These are phyloP conservation scores for Talaromyces sp. DNA, from an alignment of 2,329 filamentous ascomycete genomes.

Conservation along the genomic window DNA sequence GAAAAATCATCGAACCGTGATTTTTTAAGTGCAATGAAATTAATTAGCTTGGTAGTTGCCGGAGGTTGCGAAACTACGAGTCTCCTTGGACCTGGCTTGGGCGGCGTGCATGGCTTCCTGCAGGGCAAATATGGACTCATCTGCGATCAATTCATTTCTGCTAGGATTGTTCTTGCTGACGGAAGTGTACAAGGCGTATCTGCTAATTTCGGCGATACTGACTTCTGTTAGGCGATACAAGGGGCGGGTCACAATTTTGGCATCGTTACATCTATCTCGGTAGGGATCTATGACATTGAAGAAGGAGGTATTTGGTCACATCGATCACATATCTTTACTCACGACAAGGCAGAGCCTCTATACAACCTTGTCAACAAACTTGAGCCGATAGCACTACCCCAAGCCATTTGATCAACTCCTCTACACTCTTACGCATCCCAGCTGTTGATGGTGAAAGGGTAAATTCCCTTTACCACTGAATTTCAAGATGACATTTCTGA, in stretches of 20 bases:
- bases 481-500: too few relatives aligned
- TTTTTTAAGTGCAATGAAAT: too few relatives aligned
- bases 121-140: constrained; percentile 19
- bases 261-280: constrained; percentile 23
- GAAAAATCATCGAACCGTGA: background rate
- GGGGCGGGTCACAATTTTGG: constrained; percentile 42
- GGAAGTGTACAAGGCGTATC: constrained; percentile 38
- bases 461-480: too few relatives aligned
- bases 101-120: constrained; percentile 13
- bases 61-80: background rate
- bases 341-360: background rate
- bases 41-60: background rate
- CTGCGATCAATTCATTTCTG: constrained; percentile 38
- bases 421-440: background rate
- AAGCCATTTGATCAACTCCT: background rate
- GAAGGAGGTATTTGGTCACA: background rate
- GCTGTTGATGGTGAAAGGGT: background rate
- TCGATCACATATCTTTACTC: background rate
- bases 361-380: background rate
- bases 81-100: constrained; percentile 12
- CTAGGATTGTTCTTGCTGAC: constrained; percentile 36
- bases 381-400: background rate
- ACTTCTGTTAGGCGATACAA: constrained; percentile 40
- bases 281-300: constrained; percentile 23
- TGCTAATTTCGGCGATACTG: constrained; percentile 15